These are phyloP conservation scores for Psilocybe mexicana DNA, from an alignment of 1,284 basidiomycete species.

Conservation along the genomic window DNA sequence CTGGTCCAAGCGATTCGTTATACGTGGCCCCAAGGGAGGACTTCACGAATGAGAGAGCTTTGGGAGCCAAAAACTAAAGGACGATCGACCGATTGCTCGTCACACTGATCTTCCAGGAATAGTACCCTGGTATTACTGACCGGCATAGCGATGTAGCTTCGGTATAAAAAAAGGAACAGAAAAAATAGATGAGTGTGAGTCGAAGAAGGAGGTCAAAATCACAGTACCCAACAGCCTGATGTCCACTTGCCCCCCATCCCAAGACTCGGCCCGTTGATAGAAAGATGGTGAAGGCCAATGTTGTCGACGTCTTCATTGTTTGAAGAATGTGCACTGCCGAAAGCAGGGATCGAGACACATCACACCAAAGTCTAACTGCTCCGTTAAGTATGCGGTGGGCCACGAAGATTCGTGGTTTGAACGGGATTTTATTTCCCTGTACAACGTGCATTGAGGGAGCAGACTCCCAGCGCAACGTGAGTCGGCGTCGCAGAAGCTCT, in stretches of 20 bases:
- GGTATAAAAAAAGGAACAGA: background rate
- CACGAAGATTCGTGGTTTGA: background rate
- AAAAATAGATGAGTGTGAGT: background rate
- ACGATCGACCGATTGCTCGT: too few relatives aligned
- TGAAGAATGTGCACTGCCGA: background rate
- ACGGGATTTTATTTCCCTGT: background rate
- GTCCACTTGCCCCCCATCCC: slow-evolving; percentile 7
- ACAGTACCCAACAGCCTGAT: slow-evolving; percentile 5
- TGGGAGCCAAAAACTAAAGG: slow-evolving; percentile 17
- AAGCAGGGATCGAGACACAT: background rate
- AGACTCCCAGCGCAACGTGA: background rate
- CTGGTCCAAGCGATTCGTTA: slow-evolving; percentile 44
- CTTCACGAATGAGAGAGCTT: slow-evolving; percentile 46
- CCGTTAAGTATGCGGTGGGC: background rate
- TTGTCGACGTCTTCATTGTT: background rate
- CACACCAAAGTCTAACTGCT: background rate
- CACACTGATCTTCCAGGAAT: background rate
- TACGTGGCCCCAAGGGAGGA: slow-evolving; percentile 43
- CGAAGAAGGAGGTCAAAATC: background rate
- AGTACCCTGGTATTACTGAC: background rate
- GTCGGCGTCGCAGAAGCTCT: background rate
- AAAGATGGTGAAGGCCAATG: background rate
- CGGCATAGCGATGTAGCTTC: slow-evolving; percentile 7
- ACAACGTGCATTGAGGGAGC: background rate
- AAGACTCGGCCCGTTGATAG: background rate